Conservation (phyloP, 441 rosid species). For the Erodium texanum region DNA sequence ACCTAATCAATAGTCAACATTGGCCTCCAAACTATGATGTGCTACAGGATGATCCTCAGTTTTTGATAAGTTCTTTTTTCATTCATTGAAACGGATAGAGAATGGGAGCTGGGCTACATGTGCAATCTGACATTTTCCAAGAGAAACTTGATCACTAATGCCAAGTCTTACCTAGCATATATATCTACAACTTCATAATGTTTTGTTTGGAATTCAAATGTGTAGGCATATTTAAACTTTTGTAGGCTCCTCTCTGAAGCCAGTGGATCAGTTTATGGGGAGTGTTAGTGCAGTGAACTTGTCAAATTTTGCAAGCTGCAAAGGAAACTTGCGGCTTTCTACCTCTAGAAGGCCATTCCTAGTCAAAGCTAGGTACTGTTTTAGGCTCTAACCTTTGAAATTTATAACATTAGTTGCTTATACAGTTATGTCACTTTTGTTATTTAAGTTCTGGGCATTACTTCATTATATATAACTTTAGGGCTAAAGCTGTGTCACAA, state of each 20-base stretch:
- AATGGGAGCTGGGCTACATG: neutral
- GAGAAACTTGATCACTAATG: neutral
- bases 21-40: neutral
- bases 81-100: neutral
- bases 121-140: neutral
- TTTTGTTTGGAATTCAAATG: neutral
- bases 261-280: conserved; percentile 22
- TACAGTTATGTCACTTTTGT: neutral
- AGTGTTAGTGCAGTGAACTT: conserved; percentile 27
- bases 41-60: neutral
- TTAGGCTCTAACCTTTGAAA: neutral
- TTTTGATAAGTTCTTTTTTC: neutral
- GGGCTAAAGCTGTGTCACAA: neutral
- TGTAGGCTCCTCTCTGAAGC: conserved; percentile 33
- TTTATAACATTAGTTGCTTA: neutral
- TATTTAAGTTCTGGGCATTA: neutral
- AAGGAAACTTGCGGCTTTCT: conserved; percentile 30
- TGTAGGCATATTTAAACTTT: neutral
- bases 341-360: conserved; percentile 33
- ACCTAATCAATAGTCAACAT: neutral
- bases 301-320: conserved; percentile 30
- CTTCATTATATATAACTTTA: neutral
- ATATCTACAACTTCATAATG: neutral
- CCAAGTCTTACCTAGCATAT: neutral
- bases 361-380: conserved; percentile 45